Conservation (phyloP, 441 rosid genomes). For the Pelargonium exstipulatum region DNA sequence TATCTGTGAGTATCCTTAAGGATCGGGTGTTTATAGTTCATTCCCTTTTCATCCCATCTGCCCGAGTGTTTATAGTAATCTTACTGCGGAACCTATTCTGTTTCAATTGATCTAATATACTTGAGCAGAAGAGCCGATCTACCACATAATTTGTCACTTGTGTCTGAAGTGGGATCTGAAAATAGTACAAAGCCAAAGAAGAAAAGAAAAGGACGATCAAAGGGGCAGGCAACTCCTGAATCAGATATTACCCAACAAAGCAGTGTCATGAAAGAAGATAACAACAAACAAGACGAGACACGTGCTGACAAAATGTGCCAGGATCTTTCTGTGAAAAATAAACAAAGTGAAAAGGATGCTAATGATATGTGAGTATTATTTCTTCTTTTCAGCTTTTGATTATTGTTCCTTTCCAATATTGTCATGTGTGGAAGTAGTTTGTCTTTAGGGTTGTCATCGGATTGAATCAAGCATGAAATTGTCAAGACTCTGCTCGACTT, state of each 20-base stretch:
- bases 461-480: no score
- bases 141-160: neutral
- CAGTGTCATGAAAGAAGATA: neutral
- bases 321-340: neutral
- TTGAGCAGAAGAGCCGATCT: neutral
- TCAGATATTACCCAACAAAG: neutral
- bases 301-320: neutral
- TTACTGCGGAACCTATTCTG: neutral
- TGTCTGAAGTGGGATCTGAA: slow-evolving; percentile 2
- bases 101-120: neutral
- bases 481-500: no score
- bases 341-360: neutral
- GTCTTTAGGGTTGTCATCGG: no score
- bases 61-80: neutral
- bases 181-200: neutral
- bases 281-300: neutral
- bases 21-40: neutral
- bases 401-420: neutral
- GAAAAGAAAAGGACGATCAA: neutral
- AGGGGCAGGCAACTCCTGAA: neutral
- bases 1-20: neutral
- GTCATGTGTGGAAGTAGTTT: no score
- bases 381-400: neutral
- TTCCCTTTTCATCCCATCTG: neutral
- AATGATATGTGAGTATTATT: neutral